phyloP scores from a whole-genome alignment of 257 asterid species.

The Jacaranda copaia region DNA sequence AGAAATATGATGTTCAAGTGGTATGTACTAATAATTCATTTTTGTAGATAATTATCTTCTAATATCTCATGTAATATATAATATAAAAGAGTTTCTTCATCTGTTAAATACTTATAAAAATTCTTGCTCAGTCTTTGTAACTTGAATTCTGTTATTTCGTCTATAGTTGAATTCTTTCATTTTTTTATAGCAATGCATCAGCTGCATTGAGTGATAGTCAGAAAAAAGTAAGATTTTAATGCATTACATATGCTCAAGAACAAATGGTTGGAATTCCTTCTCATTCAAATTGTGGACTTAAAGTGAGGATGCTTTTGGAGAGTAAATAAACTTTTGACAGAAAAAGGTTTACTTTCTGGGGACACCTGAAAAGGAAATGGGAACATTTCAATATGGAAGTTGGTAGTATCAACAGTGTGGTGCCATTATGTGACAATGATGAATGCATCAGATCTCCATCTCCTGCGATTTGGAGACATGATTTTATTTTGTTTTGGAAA shows the following conservation, averaged over 20 bases:
- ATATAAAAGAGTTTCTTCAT: background rate
- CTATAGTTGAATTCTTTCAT: background rate
- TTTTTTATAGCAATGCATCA: background rate
- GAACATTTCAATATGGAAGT: background rate
- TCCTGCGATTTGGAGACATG: constrained; percentile 10
- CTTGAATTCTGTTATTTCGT: constrained; percentile 15
- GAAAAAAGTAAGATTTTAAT: background rate
- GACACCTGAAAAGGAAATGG: constrained; percentile 13
- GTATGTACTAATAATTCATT: constrained; percentile 56
- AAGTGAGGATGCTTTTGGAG: background rate
- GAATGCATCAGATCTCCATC: constrained; percentile 18
- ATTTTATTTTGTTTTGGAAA: background rate
- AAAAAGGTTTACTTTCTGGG: background rate
- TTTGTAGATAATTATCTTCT: background rate
- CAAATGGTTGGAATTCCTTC: constrained; percentile 18
- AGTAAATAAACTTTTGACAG: background rate
- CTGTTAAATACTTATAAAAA: background rate
- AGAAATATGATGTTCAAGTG: constrained; percentile 93
- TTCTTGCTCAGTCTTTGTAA: constrained; percentile 17
- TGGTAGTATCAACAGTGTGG: background rate
- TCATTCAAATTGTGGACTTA: background rate
- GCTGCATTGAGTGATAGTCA: constrained; percentile 20
- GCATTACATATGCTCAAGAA: background rate
- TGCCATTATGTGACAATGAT: background rate
- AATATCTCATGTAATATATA: background rate